A percentile compares a stretch with the other conserved stretches of the same genome.
Evolutionary conservation across 192 early-diverging fungal species (phyloP).

Genomic region (Geranomyces michiganensis): DNA sequence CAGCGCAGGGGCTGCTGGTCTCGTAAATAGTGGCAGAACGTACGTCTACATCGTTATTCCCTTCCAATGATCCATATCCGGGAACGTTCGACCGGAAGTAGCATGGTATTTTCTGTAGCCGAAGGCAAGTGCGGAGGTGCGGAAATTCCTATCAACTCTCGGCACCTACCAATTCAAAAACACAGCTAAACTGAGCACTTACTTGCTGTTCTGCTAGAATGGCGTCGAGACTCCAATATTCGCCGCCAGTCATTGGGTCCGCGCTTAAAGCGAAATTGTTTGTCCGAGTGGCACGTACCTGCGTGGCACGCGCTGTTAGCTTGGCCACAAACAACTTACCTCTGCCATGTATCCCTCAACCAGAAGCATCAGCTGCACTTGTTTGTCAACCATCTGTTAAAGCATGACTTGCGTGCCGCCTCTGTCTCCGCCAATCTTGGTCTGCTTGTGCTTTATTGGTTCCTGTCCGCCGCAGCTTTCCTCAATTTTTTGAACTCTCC

Average conservation of each 20-base stretch:
- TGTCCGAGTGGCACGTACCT: too few relatives aligned
- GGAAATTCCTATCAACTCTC: background rate
- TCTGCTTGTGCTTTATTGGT: too few relatives aligned
- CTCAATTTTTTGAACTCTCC: too few relatives aligned
- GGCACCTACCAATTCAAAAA: background rate
- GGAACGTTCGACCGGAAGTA: conserved; percentile 44
- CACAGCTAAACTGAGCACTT: background rate
- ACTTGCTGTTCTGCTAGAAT: conserved; percentile 52
- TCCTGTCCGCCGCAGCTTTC: too few relatives aligned
- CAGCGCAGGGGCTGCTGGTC: background rate
- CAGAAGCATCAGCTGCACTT: too few relatives aligned
- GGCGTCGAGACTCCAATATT: conserved; percentile 51
- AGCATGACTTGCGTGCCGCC: too few relatives aligned
- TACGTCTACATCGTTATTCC: conserved; percentile 40
- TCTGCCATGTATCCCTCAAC: too few relatives aligned
- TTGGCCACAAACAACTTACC: too few relatives aligned
- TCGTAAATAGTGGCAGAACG: background rate
- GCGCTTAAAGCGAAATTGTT: too few relatives aligned
- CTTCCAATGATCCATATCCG: conserved; percentile 48
- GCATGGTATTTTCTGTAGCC: conserved; percentile 46
- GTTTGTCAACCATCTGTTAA: too few relatives aligned
- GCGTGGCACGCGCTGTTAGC: too few relatives aligned
- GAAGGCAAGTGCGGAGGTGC: background rate
- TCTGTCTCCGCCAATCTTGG: too few relatives aligned
- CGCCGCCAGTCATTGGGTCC: conserved; percentile 26